phyloP scores from a whole-genome alignment of 352 stramenopile genomes.

The Elongisporangium anandrum region DNA sequence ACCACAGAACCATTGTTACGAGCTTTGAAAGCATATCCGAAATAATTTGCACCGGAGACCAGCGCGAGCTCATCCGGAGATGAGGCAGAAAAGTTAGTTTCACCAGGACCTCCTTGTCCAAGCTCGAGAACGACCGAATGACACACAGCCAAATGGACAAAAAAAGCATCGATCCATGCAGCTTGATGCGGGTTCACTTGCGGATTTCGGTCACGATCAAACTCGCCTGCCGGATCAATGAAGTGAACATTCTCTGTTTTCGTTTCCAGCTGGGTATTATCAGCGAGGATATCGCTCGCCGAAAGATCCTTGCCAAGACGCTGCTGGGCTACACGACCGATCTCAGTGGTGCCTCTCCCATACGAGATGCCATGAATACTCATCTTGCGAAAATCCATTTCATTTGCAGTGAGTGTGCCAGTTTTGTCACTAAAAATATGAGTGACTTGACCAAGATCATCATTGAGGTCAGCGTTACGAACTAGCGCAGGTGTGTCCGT shows the following conservation, averaged over 20 bases:
- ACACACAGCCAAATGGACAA: constrained; percentile 77
- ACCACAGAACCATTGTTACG: constrained; percentile 59
- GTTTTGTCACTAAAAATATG: constrained; percentile 90
- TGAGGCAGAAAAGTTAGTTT: constrained; percentile 66
- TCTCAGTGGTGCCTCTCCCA: constrained; percentile 78
- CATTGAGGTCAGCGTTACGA: constrained; percentile 81
- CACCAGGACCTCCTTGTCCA: constrained; percentile 9
- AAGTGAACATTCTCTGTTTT: constrained; percentile 80
- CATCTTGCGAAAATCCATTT: constrained; percentile 90
- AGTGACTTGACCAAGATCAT: constrained; percentile 84
- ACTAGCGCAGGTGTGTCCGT: constrained; percentile 78
- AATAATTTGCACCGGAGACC: constrained; percentile 75
- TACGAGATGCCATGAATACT: constrained; percentile 80
- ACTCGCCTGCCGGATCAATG: constrained; percentile 66
- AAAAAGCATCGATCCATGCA: constrained; percentile 75
- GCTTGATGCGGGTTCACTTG: constrained; percentile 44
- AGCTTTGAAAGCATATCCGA: constrained; percentile 72
- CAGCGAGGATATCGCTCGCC: constrained; percentile 65
- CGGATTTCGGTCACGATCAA: constrained; percentile 45
- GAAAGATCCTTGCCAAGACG: constrained; percentile 74
- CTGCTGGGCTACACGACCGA: constrained; percentile 68
- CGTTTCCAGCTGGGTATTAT: constrained; percentile 45
- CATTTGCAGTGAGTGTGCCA: constrained; percentile 80
- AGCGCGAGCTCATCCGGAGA: constrained; percentile 81
- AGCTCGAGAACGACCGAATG: constrained; percentile 82